Base-by-base conservation (phyloP, 2,329 filamentous ascomycete genomes). In the Aspergillus chevalieri region DNA sequence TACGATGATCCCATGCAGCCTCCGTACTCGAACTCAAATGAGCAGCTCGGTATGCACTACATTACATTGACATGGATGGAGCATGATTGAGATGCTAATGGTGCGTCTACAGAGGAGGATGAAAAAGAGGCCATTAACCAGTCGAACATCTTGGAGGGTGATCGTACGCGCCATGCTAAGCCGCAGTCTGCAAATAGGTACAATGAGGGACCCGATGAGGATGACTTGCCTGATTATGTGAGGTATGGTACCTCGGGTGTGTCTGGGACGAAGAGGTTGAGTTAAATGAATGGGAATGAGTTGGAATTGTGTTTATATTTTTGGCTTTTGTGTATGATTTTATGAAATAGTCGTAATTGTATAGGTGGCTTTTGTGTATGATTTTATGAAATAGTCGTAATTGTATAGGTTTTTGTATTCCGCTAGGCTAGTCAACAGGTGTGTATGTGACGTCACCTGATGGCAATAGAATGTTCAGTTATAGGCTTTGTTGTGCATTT, bases 1-100 rank as follows among this genome's bases (percentile, higher is more conserved):
- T 53, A 51, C 21, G 63, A 67, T 2, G 58, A 64, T 48, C 62
- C 61, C 4, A 57, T 66, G 47, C 59, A 66, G 49, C 57, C 63
- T 5, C 57, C 60, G 3, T 62, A 59, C 39, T 61, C 60, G 2
- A 62, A 65, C 43, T 54, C 53, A 12, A 54, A 63, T 24, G 39
- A 61, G 42, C 59, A 64, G 47, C 49, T 67, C 15, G 63, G 66
- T 67, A 64, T 24, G 56, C 47, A n/a, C n/a, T 9, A 33, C 21
- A 33, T 12, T 38, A 8, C 8, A 15, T 39, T 48, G 48, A 36
- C 9, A 44, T 26, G 42, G 19, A 26, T 22, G 8, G 19, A 43
- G 14, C 4, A 8, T 15, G 24, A 17, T 9, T 26, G 15, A 4
- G n/a, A 4, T 8, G 26, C 17, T 42, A 9, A 36, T 36, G 15